Base-by-base conservation (phyloP, 2,329 filamentous ascomycete species). In the Chaetomiaceae sp. region DNA sequence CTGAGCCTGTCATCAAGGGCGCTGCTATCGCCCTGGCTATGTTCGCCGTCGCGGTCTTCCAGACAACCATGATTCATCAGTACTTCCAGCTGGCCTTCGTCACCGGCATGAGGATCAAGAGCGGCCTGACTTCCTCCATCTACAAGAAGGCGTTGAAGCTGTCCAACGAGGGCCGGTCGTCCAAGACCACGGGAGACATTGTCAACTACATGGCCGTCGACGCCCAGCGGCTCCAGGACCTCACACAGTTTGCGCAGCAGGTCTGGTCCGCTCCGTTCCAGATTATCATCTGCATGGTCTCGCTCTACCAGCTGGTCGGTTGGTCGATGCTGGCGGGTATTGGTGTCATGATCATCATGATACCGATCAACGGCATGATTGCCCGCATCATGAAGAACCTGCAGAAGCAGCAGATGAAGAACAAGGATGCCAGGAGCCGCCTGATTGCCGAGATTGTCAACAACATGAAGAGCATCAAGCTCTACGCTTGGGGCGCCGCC, bases 201-300 rank as follows among this genome's bases (percentile, higher is more conserved):
- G 94, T 99, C 68, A 99, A 99, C 68, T 94, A 96, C 72, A 99
- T 99, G 92, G 94, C 95, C 42, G 92, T 99, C 9, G 94, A 99
- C 68, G 92, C 92, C 14, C 94, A 99, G 71, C 87, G 95, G 60
- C 79, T 99, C 17, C 89, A 96, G 65, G 94, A 99, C 71, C 76
- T 99, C 53, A 90, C 92, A 2, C 95, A 99, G 66, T 99, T 94
- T 68, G 91, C 89, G 17, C 91, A 95, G 67, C 92, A 97, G 69
- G 75, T 95, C 11, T 96, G 94, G 91, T 96, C 91, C 39, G 92
- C 95, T 3, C 94, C 94, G 3, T 95, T 97, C 71, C 95, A 99
- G 70, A 99, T 99, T 65, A 79, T 84, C 29, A 82, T 99, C 36
- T 99, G 95, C 75, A 96, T 99, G 91, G 69, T 91, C 7, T 97